These are phyloP conservation scores for Chlamydomonas sphaeroides DNA, from an alignment of 139 green algal species.

Conservation along the genomic window DNA sequence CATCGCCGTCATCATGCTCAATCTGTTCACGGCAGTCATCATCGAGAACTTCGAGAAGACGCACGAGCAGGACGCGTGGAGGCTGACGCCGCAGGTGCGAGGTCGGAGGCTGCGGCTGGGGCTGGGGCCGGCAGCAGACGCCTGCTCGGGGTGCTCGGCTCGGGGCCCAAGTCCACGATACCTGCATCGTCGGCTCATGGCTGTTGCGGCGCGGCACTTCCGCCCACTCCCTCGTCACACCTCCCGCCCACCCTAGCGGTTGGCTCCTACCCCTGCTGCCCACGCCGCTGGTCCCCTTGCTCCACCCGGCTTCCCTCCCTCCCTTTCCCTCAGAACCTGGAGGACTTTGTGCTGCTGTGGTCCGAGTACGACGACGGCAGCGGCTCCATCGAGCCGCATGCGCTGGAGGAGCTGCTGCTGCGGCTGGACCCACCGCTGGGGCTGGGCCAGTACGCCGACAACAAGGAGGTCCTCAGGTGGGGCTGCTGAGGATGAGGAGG, in stretches of 20 bases:
- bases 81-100: constrained; percentile 38
- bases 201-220: too few species aligned
- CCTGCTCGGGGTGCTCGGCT: too few species aligned
- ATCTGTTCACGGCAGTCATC: constrained; percentile 77
- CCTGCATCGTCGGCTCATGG: too few species aligned
- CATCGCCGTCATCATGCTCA: constrained; percentile 75
- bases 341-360: constrained; percentile 79
- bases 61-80: constrained; percentile 65
- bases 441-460: constrained; percentile 60
- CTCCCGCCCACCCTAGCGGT: too few species aligned
- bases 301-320: too few species aligned
- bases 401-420: constrained; percentile 71
- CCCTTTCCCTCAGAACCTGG: constrained; percentile 52
- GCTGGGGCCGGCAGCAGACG: too few species aligned
- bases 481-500: background rate
- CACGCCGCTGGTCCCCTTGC: too few species aligned
- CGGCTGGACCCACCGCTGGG: constrained; percentile 72
- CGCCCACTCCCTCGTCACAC: too few species aligned
- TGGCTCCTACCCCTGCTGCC: too few species aligned
- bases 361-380: constrained; percentile 77
- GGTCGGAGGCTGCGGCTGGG: too few species aligned
- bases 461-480: constrained; percentile 67
- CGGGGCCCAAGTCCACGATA: too few species aligned
- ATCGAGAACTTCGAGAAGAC: constrained; percentile 80
- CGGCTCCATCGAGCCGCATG: constrained; percentile 65